Percentiles rank a stretch among this genome's conserved stretches.
Conservation (phyloP, 257 asterid genomes). For the Anisodus acutangulus region DNA sequence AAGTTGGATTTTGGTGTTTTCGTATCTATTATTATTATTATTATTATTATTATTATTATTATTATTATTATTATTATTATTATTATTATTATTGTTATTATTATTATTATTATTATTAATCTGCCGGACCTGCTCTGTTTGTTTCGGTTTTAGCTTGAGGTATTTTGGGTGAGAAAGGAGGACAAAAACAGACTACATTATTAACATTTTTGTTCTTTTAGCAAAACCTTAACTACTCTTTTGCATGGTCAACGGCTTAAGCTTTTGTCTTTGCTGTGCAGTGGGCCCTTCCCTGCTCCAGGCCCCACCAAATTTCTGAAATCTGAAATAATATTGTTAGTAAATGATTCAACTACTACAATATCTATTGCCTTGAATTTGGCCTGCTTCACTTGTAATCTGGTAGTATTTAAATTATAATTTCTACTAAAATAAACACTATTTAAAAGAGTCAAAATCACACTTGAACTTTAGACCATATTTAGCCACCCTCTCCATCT, state of each 20-base stretch:
- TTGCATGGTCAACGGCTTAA: slow-evolving; percentile 22
- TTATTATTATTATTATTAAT: neutral
- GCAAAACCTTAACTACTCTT: neutral
- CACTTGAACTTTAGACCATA: neutral
- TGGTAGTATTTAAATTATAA: neutral
- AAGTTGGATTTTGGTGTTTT: neutral
- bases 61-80: neutral
- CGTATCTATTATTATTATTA: neutral
- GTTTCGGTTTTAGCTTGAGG: neutral
- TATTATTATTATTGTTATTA: neutral
- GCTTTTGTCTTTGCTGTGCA: slow-evolving; percentile 1
- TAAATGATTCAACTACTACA: slow-evolving; percentile 22
- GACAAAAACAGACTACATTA: slow-evolving; percentile 14
- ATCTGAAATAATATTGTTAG: neutral
- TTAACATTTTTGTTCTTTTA: neutral
- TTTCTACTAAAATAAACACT: neutral
- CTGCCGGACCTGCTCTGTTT: neutral
- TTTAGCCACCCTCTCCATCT: neutral
- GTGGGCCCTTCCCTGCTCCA: neutral
- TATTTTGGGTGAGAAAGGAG: neutral
- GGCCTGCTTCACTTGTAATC: neutral
- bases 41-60: neutral
- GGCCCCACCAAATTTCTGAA: neutral
- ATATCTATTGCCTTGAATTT: too few species aligned
- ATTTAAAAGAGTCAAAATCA: too few species aligned